Base-by-base conservation (phyloP, 1,139 yeast species). In the Pichia sp. region DNA sequence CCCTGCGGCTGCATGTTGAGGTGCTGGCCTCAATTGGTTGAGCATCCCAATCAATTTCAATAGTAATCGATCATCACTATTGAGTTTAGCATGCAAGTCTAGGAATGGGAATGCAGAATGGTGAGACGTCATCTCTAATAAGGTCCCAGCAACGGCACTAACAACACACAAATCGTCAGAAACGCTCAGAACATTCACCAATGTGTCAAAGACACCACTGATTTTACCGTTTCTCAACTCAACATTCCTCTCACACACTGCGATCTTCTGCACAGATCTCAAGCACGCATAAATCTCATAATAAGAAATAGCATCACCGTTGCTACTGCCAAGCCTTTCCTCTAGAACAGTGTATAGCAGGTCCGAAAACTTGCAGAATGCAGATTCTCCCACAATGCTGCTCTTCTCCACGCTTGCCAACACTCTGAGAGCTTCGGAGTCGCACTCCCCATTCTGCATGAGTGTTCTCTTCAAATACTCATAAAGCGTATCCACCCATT, bases 211-310 rank as follows among this genome's bases (percentile, higher is more conserved):
- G 4, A 38, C 18, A 4, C 16, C 7, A 10, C 32, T 19, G 12
- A 38, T 23, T 18, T 38, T 38, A 22, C 34, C 36, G 8, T 24
- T 34, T 9, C 27, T 34, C 13, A 22, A 7, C 10, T 34, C 30
- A 4, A 25, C 22, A 14, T 34, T 17, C 11, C 16, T 9, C 19
- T 38, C 38, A 19, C 14, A 4, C 6, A 14, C 19, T 11, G 10
- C 11, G 5, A 34, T 13, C 17, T 38, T 32, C 3, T 29, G 25
- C 11, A 38, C 23, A 6, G 34, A 14, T 22, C 38, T 14, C 21
- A 34, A 26, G 3, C 30, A 18, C 3, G 27, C 23, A 22, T 38
- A 35, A 3, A 38, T 29, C 9, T 14, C 11, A 8, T 3, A 5
- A 13, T 15, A 20, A 17, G 31, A 31, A 11, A 15, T 11, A 1